A percentile compares a stretch with the other conserved stretches of the same genome.
Evolutionary conservation across 805 yeast genomes (phyloP).

Genomic region (Candida glaebosa): DNA sequence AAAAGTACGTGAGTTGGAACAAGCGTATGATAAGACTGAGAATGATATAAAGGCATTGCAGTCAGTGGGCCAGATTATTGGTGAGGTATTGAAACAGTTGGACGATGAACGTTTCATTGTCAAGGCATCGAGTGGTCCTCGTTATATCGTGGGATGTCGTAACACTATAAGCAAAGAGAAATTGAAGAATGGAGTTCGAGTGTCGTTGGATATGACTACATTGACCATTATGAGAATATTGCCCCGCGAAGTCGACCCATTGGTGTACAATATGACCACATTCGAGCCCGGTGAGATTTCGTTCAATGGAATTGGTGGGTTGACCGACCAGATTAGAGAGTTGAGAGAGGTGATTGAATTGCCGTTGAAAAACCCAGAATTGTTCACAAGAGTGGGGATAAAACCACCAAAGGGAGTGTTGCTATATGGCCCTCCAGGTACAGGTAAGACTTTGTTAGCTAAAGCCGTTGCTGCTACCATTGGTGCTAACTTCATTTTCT

Average conservation of each 20-base stretch:
- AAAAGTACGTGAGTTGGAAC: slow-evolving; percentile 78
- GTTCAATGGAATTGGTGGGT: slow-evolving; percentile 93
- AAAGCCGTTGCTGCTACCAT: slow-evolving; percentile 98
- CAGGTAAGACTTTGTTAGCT: slow-evolving; percentile 94
- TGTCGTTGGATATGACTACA: slow-evolving; percentile 96
- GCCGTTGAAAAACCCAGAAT: slow-evolving; percentile 95
- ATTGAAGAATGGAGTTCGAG: slow-evolving; percentile 91
- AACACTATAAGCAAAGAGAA: slow-evolving; percentile 82
- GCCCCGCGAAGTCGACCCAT: slow-evolving; percentile 97
- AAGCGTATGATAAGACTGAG: slow-evolving; percentile 87
- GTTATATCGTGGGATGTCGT: slow-evolving; percentile 96
- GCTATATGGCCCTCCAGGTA: slow-evolving; percentile 97
- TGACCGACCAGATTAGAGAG: slow-evolving; percentile 92
- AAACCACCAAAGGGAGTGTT: slow-evolving; percentile 98
- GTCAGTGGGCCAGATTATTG: slow-evolving; percentile 94
- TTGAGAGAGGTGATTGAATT: slow-evolving; percentile 95
- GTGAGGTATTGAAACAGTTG: slow-evolving; percentile 92
- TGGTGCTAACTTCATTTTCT: slow-evolving; percentile 95
- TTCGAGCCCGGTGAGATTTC: slow-evolving; percentile 97
- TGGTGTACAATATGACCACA: slow-evolving; percentile 96
- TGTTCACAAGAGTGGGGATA: slow-evolving; percentile 92
- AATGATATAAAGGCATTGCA: slow-evolving; percentile 96
- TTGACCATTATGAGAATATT: slow-evolving; percentile 94
- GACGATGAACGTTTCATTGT: slow-evolving; percentile 94
- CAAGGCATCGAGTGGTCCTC: slow-evolving; percentile 94